Base-by-base conservation (phyloP, 2,329 filamentous ascomycete genomes). In the Huntiella omanensis region DNA sequence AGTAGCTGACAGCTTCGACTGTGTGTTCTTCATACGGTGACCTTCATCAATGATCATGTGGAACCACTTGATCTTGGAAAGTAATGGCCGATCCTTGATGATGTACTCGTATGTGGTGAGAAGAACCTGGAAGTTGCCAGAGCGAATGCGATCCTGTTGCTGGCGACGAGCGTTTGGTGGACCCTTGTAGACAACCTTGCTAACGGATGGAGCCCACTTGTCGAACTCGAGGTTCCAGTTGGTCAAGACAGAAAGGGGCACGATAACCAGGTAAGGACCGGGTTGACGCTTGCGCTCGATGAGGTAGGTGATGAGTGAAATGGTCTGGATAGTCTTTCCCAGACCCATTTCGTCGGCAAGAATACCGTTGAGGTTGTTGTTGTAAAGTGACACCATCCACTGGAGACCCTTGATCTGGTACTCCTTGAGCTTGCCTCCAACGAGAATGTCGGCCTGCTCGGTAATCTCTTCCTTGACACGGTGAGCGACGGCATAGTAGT, bases 21-120 rank as follows among this genome's bases (percentile, higher is more conserved):
- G 80, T 28, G 84, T 73, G 63, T 98, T 98, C 74, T 98, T 98
- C 91, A 98, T 98, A 60, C 91, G 86, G 63, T 98, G 91, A 65
- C 91, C 91, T 69, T 98, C 91, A 57, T 98, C 91, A 54, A 98
- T 91, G 56, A 98, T 96, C 91, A 98, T 96, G 66, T 98, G 91
- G 56, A 95, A 81, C 91, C 91, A 98, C 65, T 96, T 96, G 65
- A 98, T 88, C 70, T 96, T 96, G 69, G 84, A 92, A 10, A 98
- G 67, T 54, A 98, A 71, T 0, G 88, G 88, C 33, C 91, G 78
- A 58, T 98, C 91, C 66, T 96, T 98, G 73, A 98, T 98, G 64
- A 98, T 92, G 65, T 96, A 98, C 62, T 98, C 91, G 65, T 98
- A 98, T 0, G 91, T 98, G 2, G 91, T 98, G 49, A 98, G 72